Conservation (phyloP, 1,139 yeast genomes). For the Torulaspora globosa region DNA sequence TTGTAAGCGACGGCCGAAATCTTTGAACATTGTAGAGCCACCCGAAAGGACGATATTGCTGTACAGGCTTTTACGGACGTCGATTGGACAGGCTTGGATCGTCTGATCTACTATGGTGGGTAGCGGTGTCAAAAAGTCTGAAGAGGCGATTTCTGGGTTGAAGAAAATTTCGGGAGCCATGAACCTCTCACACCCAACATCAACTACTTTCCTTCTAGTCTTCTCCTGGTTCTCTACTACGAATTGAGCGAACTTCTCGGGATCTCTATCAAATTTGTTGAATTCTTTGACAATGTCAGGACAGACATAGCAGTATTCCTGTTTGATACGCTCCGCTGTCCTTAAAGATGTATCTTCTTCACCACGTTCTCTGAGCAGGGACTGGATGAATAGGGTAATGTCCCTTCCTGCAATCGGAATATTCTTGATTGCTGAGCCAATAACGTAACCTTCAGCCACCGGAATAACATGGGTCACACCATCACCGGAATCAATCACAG, state of each 20-base stretch:
- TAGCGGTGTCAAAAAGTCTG: slow-evolving; percentile 91
- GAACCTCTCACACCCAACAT: slow-evolving; percentile 95
- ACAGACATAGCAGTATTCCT: slow-evolving; percentile 93
- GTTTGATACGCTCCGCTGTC: slow-evolving; percentile 95
- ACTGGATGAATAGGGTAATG: slow-evolving; percentile 88
- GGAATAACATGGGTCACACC: slow-evolving; percentile 99
- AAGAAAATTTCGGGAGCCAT: slow-evolving; percentile 98
- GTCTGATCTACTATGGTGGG: slow-evolving; percentile 94
- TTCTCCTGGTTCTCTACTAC: slow-evolving; percentile 79
- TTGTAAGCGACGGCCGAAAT: slow-evolving; percentile 94
- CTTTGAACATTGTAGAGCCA: slow-evolving; percentile 98
- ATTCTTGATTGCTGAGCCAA: slow-evolving; percentile 94
- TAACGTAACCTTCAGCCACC: slow-evolving; percentile 98
- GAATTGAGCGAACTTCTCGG: slow-evolving; percentile 90
- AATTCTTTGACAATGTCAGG: slow-evolving; percentile 97
- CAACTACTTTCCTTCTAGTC: slow-evolving; percentile 63
- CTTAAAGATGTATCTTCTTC: slow-evolving; percentile 89
- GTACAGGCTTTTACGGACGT: slow-evolving; percentile 94
- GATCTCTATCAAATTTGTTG: slow-evolving; percentile 88
- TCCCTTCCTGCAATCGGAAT: slow-evolving; percentile 99
- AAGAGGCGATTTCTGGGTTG: slow-evolving; percentile 94
- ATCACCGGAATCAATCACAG: slow-evolving; percentile 96
- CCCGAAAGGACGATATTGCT: slow-evolving; percentile 93
- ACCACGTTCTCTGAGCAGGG: slow-evolving; percentile 91
- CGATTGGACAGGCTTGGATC: slow-evolving; percentile 93